phyloP scores from a whole-genome alignment of 2,329 filamentous ascomycete genomes.

The Microdochium bolleyi region DNA sequence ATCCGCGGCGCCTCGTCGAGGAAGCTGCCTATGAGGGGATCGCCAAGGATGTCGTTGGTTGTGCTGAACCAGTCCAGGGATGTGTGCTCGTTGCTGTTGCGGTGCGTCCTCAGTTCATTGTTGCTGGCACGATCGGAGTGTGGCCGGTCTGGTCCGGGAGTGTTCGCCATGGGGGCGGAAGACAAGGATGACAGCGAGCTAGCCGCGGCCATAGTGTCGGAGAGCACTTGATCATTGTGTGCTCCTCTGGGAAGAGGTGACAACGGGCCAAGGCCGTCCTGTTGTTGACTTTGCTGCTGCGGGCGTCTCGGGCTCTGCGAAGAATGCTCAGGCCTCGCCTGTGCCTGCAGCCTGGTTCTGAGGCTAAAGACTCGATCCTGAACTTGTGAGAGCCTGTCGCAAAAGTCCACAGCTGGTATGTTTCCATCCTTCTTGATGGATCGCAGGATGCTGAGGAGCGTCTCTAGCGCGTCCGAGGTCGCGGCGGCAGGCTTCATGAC shows the following conservation, averaged over 20 bases:
- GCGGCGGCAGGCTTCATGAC: constrained; percentile 17
- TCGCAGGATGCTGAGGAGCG: constrained; percentile 16
- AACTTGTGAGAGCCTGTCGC: constrained; percentile 10
- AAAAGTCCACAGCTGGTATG: constrained; percentile 19
- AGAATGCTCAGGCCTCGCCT: background rate
- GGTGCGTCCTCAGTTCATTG: background rate
- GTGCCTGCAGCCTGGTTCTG: background rate
- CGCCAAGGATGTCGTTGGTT: background rate
- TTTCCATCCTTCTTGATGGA: constrained; percentile 21
- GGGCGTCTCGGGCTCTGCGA: background rate
- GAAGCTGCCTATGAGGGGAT: background rate
- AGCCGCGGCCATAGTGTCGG: background rate
- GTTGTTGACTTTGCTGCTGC: background rate
- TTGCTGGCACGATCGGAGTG: background rate
- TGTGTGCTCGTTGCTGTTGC: background rate
- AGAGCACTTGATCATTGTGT: background rate
- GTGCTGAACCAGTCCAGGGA: background rate
- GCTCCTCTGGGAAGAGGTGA: background rate
- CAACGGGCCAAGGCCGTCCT: background rate
- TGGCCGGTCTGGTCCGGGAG: background rate
- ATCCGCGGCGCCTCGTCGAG: background rate
- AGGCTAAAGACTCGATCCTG: background rate
- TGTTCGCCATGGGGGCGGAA: background rate
- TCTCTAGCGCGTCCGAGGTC: constrained; percentile 18
- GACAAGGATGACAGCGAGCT: background rate